Base-by-base conservation (phyloP, 202 grass and related monocot species). In the Musa balbisiana region DNA sequence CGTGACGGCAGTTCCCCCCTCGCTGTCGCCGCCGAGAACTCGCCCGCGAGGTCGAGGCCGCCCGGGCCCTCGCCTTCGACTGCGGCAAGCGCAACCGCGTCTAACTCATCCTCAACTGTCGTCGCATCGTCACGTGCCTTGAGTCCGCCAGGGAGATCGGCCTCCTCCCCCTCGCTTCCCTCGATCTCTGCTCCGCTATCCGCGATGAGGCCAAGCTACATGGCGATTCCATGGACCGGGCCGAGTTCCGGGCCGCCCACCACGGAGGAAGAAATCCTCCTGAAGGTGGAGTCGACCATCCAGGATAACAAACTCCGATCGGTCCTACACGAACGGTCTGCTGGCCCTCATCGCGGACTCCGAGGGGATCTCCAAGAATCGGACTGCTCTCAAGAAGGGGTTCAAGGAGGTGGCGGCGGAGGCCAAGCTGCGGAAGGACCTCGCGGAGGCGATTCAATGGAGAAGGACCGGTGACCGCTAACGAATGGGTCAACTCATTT, bases 171-270 rank as follows among this genome's bases (percentile, higher is more conserved):
- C 69, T 63, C 17, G 92, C 55, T 8, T 33, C 69, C 49, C 92
- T 89, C 0, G 84, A 89, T 0, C 92, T 62, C 59, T 89, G 87
- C 74, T 96, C 87, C 55, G 92, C 82, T 3, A 16, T 3, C 54
- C 54, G 10, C 54, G 54, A 4, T 2, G 54, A 55, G 54, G 54
- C 54, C 54, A 56, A 56, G 10, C 86, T 86, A 6, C 82, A 89
- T 11, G 91, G 84, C 26, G 86, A 86, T 2, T 86, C 88, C 2
- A 64, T 55, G 82, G 86, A 89, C 1, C 67, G 62, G 2, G 89
- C 49, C 3, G 92, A 80, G 84, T 15, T 89, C 87, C 0, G 87
- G 87, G 17, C 92, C 84, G 80, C 26, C 81, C 87, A 52, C 10
- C 53, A 1, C 0, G 1, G 0, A 0, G 87, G 89, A 2, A 89